Evolutionary conservation across 441 rosid genomes (phyloP).

Genomic region (Metrosideros polymorpha): DNA sequence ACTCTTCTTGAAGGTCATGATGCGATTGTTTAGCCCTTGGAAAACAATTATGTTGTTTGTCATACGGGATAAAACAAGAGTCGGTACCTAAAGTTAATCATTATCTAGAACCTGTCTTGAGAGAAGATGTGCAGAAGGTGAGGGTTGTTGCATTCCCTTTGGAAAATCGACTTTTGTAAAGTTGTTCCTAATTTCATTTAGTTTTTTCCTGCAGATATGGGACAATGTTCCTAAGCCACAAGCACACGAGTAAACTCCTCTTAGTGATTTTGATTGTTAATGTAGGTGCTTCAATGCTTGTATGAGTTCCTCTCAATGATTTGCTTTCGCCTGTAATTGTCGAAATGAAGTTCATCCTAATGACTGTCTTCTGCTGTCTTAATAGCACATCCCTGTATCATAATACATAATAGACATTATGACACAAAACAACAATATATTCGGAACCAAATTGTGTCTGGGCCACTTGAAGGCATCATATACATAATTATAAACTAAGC

Average conservation of each 20-base stretch:
- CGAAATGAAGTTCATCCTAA: not conserved
- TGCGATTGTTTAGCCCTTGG: slow-evolving; percentile 97
- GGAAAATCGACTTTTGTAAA: not conserved
- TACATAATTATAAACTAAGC: no score
- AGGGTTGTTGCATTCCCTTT: not conserved
- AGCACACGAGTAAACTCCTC: slow-evolving; percentile 79
- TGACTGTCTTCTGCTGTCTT: slow-evolving; percentile 1
- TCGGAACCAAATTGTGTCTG: no score
- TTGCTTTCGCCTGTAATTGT: not conserved
- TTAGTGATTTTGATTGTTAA: slow-evolving; percentile 96
- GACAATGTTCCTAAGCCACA: slow-evolving; percentile 87
- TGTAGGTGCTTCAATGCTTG: slow-evolving; percentile 28
- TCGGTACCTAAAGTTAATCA: slow-evolving; percentile 16
- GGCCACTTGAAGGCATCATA: no score
- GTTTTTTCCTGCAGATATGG: slow-evolving; percentile 65
- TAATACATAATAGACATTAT: no score
- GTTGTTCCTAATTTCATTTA: not conserved
- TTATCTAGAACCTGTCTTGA: slow-evolving; percentile 70
- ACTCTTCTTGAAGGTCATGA: slow-evolving; percentile 70
- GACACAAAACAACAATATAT: no score
- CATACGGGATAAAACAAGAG: slow-evolving; percentile 97
- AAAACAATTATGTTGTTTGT: slow-evolving; percentile 95
- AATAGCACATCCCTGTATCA: no score
- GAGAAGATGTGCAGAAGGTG: slow-evolving; percentile 97
- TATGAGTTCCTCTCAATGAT: not conserved